Base-by-base conservation (phyloP, 176 grass and related monocot species). In the Musa schizocarpa region DNA sequence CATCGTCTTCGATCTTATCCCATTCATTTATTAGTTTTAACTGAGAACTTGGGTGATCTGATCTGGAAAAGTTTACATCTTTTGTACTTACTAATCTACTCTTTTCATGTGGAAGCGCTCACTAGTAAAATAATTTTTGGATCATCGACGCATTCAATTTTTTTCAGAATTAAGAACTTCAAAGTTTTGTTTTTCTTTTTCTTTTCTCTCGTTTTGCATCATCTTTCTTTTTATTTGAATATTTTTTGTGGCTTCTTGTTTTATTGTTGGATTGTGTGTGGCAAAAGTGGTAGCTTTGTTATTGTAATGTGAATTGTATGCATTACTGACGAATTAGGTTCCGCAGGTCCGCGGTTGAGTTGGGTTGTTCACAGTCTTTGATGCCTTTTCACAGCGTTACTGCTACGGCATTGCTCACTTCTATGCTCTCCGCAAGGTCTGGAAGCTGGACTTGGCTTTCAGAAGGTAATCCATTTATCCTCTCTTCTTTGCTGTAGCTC, bases 361-460 rank as follows among this genome's bases (percentile, higher is more conserved):
- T 98, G n/a, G 84, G 88, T 61, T 43, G 74, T 74, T 78, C 72
- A 53, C 82, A 91, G 74, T 96, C 91, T 27, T 74, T 93, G 81
- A 89, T 98, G 86, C 94, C 94, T 23, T 79, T 98, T 76, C 90
- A 98, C 82, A 93, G 78, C 71, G 77, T 82, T 50, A 93, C 90
- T 52, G 88, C 94, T 12, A 87, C 90, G 17, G 86, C 86, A 43
- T 82, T 98, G 80, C 86, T 98, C 82, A 98, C 88, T 73, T 98
- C 90, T 63, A 97, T 93, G 94, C 90, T 97, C 26, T 89, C 88
- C 57, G 71, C 85, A 48, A 93, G 93, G 52, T 86, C 90, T 51
- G 90, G 88, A 53, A 83, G 74, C 50, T 98, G 94, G 94, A 88
- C 86, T 9, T 98, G 90, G 94, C 94, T 93, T 82, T 98, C 94